phyloP scores from a whole-genome alignment of 1,284 basidiomycete genomes.

The Microbotryomycetes sp. region DNA sequence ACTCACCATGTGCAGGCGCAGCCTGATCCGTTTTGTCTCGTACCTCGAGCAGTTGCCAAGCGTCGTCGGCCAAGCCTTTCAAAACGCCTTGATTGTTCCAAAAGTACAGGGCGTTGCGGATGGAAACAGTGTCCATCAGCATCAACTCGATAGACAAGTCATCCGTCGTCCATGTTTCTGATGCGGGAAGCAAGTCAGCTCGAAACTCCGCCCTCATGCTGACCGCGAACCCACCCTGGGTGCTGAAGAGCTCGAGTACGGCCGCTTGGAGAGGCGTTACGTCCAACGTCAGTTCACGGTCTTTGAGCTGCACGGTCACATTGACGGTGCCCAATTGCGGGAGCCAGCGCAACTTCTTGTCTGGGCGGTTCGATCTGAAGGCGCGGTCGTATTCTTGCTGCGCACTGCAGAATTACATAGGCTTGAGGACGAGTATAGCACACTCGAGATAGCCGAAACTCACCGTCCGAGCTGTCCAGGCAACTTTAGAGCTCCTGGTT shows the following conservation, averaged over 20 bases:
- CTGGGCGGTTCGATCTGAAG: constrained; percentile 74
- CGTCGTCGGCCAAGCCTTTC: constrained; percentile 39
- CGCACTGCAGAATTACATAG: constrained; percentile 46
- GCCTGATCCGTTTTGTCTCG: constrained; percentile 27
- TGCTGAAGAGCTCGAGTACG: constrained; percentile 75
- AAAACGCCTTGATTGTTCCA: constrained; percentile 79
- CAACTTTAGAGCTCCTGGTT: constrained; percentile 63
- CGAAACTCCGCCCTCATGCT: not conserved
- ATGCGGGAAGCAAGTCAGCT: not conserved
- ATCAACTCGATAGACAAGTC: constrained; percentile 59
- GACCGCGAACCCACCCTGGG: constrained; percentile 48
- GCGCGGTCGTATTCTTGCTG: constrained; percentile 67
- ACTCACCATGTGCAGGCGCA: constrained; percentile 18
- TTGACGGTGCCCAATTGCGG: constrained; percentile 74
- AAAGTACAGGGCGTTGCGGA: constrained; percentile 65
- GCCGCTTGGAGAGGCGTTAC: constrained; percentile 81
- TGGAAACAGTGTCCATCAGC: constrained; percentile 54
- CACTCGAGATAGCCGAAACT: constrained; percentile 34
- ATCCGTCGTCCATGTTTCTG: constrained; percentile 62
- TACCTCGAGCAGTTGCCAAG: constrained; percentile 33
- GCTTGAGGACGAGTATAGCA: too few relatives aligned
- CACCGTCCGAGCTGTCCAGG: constrained; percentile 73
- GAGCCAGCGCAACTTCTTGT: constrained; percentile 79
- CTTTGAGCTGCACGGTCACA: constrained; percentile 68
- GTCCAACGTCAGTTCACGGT: constrained; percentile 64